Conservation (phyloP, 2,329 filamentous ascomycete species). For the Septoria petroselini region DNA sequence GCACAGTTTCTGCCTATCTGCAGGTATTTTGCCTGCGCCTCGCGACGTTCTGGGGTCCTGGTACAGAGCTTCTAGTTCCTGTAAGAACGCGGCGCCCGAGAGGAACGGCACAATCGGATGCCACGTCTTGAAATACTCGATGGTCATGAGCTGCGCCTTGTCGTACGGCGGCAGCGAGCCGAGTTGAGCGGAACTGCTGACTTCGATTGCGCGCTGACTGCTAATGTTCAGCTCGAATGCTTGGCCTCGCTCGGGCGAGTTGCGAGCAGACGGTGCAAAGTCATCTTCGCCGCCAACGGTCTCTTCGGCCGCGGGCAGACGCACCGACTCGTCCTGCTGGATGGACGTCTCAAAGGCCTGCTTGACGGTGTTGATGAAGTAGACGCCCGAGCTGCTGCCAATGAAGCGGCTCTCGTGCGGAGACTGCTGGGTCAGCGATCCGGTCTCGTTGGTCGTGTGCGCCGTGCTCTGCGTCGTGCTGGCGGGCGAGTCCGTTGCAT, state of each 20-base stretch:
- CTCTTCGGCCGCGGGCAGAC: conserved; percentile 23
- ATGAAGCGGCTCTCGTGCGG: conserved; percentile 41
- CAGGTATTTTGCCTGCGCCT: conserved; percentile 28
- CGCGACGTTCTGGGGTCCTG: conserved; percentile 28
- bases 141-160: conserved; percentile 45
- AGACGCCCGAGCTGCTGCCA: conserved; percentile 53
- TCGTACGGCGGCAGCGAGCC: conserved; percentile 34
- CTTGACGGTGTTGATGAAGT: conserved; percentile 54
- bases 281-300: conserved; percentile 28
- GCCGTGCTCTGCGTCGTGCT: conserved; percentile 13
- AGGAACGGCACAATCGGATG: conserved; percentile 54
- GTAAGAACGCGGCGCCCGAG: conserved; percentile 50
- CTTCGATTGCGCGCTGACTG: conserved; percentile 18
- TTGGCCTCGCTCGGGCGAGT: conserved; percentile 22
- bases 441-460: conserved; percentile 21
- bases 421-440: conserved; percentile 23
- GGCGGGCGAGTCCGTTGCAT: conserved; percentile 23
- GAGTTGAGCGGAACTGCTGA: conserved; percentile 19
- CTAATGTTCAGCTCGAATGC: conserved; percentile 23
- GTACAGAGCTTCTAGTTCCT: conserved; percentile 48
- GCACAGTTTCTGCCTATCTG: conserved; percentile 28
- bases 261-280: conserved; percentile 19
- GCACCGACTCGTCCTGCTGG: conserved; percentile 11
- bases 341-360: conserved; percentile 46
- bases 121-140: conserved; percentile 52